These are phyloP conservation scores for Eucalyptus curtisii DNA, from an alignment of 345 rosid species.

Conservation along the genomic window DNA sequence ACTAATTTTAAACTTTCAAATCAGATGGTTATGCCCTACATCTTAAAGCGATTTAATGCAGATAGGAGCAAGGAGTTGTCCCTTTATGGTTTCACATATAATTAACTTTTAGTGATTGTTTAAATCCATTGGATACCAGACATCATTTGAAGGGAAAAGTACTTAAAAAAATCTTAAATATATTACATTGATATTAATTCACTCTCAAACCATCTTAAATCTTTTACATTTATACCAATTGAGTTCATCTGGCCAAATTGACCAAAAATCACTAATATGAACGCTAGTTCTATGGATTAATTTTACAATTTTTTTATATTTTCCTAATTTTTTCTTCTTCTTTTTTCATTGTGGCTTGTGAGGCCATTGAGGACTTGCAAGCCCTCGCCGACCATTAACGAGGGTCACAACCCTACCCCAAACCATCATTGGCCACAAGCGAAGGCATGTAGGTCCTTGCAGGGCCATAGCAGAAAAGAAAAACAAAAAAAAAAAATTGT, in stretches of 20 bases:
- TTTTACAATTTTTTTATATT: too few relatives aligned
- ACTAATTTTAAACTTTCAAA: neutral
- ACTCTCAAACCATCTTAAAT: too few relatives aligned
- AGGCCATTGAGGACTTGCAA: rapidly evolving
- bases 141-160: neutral
- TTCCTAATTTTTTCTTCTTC: too few relatives aligned
- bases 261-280: rapidly evolving
- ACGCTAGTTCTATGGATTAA: rapidly evolving
- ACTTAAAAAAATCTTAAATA: rapidly evolving
- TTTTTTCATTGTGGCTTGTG: too few relatives aligned
- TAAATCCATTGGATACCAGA: neutral
- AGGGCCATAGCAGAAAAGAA: rapidly evolving
- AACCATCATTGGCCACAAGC: rapidly evolving
- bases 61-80: neutral
- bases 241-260: too few relatives aligned
- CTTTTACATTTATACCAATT: rapidly evolving
- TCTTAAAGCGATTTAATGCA: neutral
- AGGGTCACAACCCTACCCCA: neutral
- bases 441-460: rapidly evolving
- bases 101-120: neutral
- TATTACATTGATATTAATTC: rapidly evolving
- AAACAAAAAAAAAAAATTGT: too few relatives aligned
- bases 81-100: neutral
- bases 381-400: rapidly evolving
- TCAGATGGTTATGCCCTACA: neutral